Conservation (phyloP, 2,329 filamentous ascomycete genomes). For the Arthroderma sp. region DNA sequence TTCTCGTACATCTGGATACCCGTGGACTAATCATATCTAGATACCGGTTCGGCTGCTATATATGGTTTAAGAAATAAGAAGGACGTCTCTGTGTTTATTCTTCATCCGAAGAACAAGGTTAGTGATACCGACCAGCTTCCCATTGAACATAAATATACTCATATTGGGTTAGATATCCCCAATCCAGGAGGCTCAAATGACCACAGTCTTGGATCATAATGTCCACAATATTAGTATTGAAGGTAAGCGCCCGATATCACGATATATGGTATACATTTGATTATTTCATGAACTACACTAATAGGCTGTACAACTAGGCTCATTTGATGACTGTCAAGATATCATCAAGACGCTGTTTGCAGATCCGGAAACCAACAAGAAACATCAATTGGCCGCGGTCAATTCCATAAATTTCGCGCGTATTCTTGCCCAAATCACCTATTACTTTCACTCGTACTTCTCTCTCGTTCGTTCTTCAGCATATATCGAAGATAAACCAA, state of each 20-base stretch:
- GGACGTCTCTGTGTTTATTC: conserved; percentile 90
- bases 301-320: conserved; percentile 31
- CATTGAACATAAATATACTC: not conserved
- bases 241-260: conserved; percentile 22
- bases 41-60: conserved; percentile 86
- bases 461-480: conserved; percentile 49
- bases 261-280: not conserved
- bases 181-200: conserved; percentile 96
- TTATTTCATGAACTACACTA: not conserved
- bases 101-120: conserved; percentile 71
- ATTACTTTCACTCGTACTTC: conserved; percentile 96
- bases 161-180: conserved; percentile 48
- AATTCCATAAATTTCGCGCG: conserved; percentile 96
- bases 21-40: conserved; percentile 7
- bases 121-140: not conserved
- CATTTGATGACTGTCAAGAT: conserved; percentile 95
- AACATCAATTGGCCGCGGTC: conserved; percentile 75
- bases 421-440: conserved; percentile 91
- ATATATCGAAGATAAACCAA: conserved; percentile 44
- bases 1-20: not conserved
- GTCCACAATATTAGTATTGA: conserved; percentile 84
- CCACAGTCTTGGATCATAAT: conserved; percentile 76
- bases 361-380: conserved; percentile 69
- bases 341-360: conserved; percentile 88
- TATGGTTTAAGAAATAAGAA: conserved; percentile 92